phyloP scores from a whole-genome alignment of 106 monocot genomes.

The Acanthochlamys bracteata region DNA sequence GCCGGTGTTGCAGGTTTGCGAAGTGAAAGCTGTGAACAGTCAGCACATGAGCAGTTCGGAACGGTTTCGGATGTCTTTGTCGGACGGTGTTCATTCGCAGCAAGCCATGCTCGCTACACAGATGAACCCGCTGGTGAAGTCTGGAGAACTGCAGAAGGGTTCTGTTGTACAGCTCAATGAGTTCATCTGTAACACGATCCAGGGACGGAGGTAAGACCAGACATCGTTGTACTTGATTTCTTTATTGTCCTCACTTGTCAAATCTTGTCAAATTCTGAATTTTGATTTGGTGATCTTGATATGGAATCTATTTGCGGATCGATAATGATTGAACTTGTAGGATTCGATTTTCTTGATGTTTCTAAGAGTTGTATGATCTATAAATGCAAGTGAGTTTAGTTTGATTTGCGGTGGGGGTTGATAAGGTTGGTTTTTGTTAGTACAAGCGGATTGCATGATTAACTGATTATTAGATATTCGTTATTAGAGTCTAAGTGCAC shows the following conservation, averaged over 20 bases:
- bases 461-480: too few species aligned
- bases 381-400: too few species aligned
- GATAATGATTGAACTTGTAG: too few species aligned
- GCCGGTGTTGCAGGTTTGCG: conserved; percentile 59
- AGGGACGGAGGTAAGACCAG: conserved; percentile 34
- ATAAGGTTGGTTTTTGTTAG: too few species aligned
- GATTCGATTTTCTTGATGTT: too few species aligned
- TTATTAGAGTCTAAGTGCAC: too few species aligned
- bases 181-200: conserved; percentile 63
- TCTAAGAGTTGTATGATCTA: too few species aligned
- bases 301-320: too few species aligned
- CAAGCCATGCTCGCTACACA: conserved; percentile 81
- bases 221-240: neutral
- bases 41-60: conserved; percentile 37
- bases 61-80: conserved; percentile 59
- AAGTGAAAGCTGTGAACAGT: conserved; percentile 37
- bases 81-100: conserved; percentile 48
- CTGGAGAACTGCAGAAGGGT: conserved; percentile 32
- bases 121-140: conserved; percentile 50
- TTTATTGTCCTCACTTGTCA: neutral
- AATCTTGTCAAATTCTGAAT: too few species aligned
- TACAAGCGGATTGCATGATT: too few species aligned
- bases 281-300: too few species aligned
- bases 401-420: too few species aligned
- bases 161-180: conserved; percentile 52